These are phyloP conservation scores for Teunomyces kruisii DNA, from an alignment of 805 yeast genomes.

Conservation along the genomic window DNA sequence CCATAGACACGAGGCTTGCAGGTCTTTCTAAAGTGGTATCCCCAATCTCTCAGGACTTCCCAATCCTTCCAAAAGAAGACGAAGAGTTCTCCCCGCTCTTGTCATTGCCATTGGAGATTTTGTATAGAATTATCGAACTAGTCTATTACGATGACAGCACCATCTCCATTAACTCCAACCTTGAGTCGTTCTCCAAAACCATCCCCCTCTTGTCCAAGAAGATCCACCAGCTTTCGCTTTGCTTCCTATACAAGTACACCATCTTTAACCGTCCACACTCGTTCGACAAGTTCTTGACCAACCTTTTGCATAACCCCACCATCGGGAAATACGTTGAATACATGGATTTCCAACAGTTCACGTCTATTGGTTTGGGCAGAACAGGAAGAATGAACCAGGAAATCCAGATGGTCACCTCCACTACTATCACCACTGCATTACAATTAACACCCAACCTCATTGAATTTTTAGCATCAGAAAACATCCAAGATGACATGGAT, in stretches of 20 bases:
- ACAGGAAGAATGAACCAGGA: constrained; percentile 88
- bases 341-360: constrained; percentile 84
- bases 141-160: constrained; percentile 56
- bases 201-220: constrained; percentile 56
- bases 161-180: constrained; percentile 50
- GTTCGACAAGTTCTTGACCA: constrained; percentile 66
- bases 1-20: not conserved
- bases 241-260: constrained; percentile 64
- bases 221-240: constrained; percentile 56
- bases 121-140: constrained; percentile 53
- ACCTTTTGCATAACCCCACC: constrained; percentile 44
- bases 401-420: constrained; percentile 83
- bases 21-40: not conserved
- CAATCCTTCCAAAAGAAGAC: not conserved
- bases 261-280: constrained; percentile 78
- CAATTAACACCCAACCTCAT: constrained; percentile 61
- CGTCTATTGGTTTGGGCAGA: constrained; percentile 86
- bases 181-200: constrained; percentile 51
- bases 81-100: constrained; percentile 11
- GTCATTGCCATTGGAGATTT: constrained; percentile 55
- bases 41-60: not conserved
- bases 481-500: constrained; percentile 80
- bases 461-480: constrained; percentile 83
- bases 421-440: constrained; percentile 66
- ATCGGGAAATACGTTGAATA: constrained; percentile 66